phyloP scores from a whole-genome alignment of 805 yeast species.

The Pichia phayaonensis region DNA sequence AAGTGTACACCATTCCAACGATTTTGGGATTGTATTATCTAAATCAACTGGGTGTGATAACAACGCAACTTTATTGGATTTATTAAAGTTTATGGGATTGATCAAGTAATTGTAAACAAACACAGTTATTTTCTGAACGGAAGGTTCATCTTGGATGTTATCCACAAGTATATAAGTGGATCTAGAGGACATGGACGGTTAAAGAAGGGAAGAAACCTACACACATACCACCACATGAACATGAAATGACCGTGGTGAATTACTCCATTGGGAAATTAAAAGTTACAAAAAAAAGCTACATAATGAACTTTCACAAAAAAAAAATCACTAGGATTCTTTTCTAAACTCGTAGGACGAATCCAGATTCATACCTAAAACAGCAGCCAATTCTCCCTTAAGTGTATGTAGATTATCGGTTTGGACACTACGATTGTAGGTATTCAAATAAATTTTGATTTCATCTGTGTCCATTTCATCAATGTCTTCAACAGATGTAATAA shows the following conservation, averaged over 20 bases:
- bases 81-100: neutral
- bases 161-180: constrained; percentile 4
- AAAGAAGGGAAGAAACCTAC: neutral
- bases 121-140: neutral
- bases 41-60: neutral
- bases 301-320: neutral
- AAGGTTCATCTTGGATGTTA: neutral
- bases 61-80: constrained; percentile 5
- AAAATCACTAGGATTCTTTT: neutral
- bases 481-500: neutral
- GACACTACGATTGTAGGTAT: neutral
- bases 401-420: neutral
- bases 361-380: neutral
- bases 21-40: neutral
- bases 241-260: neutral
- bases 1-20: constrained; percentile 1
- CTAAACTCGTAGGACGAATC: neutral
- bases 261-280: neutral
- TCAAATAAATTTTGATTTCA: neutral
- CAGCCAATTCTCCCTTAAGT: neutral
- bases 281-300: neutral
- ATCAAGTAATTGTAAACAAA: constrained; percentile 8
- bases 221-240: neutral
- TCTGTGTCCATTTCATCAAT: neutral
- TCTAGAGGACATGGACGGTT: neutral